These are phyloP conservation scores for Solanum stenotomum DNA, from an alignment of 257 asterid genomes.

Conservation along the genomic window DNA sequence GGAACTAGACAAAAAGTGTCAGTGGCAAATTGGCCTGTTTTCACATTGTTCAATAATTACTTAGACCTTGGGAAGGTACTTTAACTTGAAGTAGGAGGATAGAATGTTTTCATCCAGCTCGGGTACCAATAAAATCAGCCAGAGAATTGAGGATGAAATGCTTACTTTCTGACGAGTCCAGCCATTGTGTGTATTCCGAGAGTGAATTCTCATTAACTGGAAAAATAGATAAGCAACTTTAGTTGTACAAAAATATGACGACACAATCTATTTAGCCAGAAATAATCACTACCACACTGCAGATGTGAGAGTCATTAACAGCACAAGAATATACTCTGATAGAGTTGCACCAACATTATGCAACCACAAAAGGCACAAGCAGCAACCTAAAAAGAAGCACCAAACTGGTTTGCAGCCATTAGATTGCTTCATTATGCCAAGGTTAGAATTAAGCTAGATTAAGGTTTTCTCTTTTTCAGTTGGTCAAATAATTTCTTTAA, in stretches of 20 bases:
- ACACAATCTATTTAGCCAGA: neutral
- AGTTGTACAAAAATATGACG: neutral
- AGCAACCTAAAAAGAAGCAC: neutral
- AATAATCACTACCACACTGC: neutral
- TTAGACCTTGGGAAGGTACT: neutral
- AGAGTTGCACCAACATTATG: neutral
- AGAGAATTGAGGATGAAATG: neutral
- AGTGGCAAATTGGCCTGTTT: neutral
- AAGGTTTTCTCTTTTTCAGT: neutral
- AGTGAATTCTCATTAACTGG: constrained; percentile 71
- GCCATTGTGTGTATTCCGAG: constrained; percentile 55
- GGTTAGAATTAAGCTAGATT: neutral
- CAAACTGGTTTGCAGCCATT: neutral
- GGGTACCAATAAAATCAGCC: neutral
- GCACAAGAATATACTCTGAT: neutral
- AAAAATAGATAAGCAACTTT: constrained; percentile 3
- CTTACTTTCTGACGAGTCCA: constrained; percentile 98
- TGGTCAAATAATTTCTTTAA: neutral
- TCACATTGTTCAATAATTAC: neutral
- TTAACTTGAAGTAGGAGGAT: neutral
- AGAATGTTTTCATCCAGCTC: neutral
- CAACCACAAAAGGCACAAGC: neutral
- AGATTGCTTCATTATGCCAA: neutral
- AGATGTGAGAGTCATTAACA: neutral
- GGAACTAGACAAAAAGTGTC: neutral